Conservation (phyloP, 192 early-diverging fungal species). For the Funneliformis geosporum region DNA sequence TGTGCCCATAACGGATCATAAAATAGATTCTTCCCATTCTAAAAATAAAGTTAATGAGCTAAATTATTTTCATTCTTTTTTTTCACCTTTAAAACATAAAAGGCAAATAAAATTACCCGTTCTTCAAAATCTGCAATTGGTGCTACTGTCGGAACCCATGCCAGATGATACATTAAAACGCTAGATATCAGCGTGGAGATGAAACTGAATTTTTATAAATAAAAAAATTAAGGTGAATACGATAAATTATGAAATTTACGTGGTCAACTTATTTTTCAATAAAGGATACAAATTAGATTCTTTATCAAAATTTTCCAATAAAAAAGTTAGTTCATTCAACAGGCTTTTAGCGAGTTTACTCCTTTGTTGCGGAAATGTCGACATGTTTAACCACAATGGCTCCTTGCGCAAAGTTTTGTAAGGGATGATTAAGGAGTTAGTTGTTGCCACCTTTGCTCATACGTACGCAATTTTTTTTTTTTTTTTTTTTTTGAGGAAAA, state of each 20-base stretch:
- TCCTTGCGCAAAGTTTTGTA: slow-evolving; percentile 37
- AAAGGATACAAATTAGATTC: slow-evolving; percentile 36
- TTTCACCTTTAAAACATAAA: neutral
- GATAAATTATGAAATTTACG: neutral
- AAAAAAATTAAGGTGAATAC: neutral
- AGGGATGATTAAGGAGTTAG: slow-evolving; percentile 24
- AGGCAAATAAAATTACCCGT: slow-evolving; percentile 32
- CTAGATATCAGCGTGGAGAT: slow-evolving; percentile 53
- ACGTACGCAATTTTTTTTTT: neutral
- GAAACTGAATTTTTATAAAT: slow-evolving; percentile 31
- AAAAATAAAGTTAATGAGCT: neutral
- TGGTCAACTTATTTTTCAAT: too few species aligned
- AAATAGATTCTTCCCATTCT: slow-evolving; percentile 39
- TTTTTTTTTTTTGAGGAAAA: neutral
- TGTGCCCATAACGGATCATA: slow-evolving; percentile 65
- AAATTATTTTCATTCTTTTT: neutral
- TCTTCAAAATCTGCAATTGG: slow-evolving; percentile 44
- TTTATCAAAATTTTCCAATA: slow-evolving; percentile 37
- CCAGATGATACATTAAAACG: slow-evolving; percentile 54
- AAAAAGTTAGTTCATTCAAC: slow-evolving; percentile 38
- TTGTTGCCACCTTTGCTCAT: slow-evolving; percentile 4
- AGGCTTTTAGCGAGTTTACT: slow-evolving; percentile 37
- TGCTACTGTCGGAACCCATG: slow-evolving; percentile 59
- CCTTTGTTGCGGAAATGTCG: slow-evolving; percentile 44
- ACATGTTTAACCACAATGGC: slow-evolving; percentile 51